Percentiles rank a stretch among this genome's conserved stretches.
Conservation (phyloP, 116 monocot species). For the Dioscorea cayenensis region DNA sequence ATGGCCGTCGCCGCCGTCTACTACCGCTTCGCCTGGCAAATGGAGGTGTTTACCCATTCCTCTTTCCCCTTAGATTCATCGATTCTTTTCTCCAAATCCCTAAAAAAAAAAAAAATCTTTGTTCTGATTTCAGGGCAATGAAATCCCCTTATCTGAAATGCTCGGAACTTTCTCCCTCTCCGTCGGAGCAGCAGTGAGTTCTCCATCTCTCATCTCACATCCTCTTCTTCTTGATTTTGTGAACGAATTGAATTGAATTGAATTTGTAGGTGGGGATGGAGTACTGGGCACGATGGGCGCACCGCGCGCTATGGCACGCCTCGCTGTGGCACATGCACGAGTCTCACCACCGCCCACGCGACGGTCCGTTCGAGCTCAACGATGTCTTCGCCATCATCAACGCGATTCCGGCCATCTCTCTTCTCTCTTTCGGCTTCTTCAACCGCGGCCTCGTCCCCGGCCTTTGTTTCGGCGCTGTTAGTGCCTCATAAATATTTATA, state of each 20-base stretch:
- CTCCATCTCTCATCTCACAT: background rate
- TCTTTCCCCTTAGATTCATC: too few species aligned
- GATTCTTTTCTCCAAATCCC: too few species aligned
- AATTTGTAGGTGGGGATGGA: constrained; percentile 86
- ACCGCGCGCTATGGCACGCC: constrained; percentile 82
- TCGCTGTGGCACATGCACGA: constrained; percentile 97
- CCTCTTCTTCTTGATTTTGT: background rate
- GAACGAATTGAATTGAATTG: background rate
- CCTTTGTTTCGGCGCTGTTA: constrained; percentile 94
- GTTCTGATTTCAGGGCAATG: constrained; percentile 47
- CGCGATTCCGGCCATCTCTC: constrained; percentile 77
- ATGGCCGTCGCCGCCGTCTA: constrained; percentile 89
- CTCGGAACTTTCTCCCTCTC: constrained; percentile 83
- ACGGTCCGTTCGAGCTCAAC: constrained; percentile 95
- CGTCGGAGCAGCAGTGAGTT: constrained; percentile 73
- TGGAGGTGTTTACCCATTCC: constrained; percentile 41
- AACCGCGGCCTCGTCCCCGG: constrained; percentile 76
- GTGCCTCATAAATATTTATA: background rate
- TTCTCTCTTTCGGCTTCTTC: constrained; percentile 81
- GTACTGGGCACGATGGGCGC: constrained; percentile 98
- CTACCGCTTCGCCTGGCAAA: constrained; percentile 82
- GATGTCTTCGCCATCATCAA: constrained; percentile 92
- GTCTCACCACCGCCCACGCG: constrained; percentile 88
- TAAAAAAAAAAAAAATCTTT: background rate
- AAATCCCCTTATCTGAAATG: constrained; percentile 75